Evolutionary conservation across 768 basidiomycete species (phyloP), one percentile per base, ranked within the genome.

Genomic region (Leucosporidium yakuticum): DNA sequence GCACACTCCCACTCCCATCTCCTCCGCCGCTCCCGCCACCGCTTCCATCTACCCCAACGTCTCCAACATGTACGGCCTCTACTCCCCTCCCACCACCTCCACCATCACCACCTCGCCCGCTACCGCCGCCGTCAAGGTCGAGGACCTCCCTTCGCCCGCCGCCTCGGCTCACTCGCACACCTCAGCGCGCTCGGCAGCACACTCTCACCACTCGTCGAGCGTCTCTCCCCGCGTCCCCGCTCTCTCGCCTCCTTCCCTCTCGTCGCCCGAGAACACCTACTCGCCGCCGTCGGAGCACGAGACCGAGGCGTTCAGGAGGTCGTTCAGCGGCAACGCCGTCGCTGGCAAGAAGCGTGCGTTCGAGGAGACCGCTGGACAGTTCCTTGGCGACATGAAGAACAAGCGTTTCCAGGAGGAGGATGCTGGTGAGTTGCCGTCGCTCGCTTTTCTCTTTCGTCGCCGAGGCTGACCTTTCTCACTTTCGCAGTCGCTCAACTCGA

Each of bases 271-370:
- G 53, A 63, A 71, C 64, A 60, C 64, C 29, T 69, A 63, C 69
- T 73, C 72, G 44, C 72, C 72, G 8, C 56, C 66, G n/a, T 64
- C 72, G 27, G 60, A 51, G 21, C 60, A 51, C 34, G 68, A 73
- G 12, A 39, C 8, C 60, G 55, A 67, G 27, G 20, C 27, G 25
- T 21, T 62, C 31, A 25, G 27, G n/a, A 34, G 70, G 15, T 25
- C 56, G 23, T 47, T 34, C 49, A 48, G 23, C 57, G 53, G 50
- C 6, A 56, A 36, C 34, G 23, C 25, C 1, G 65, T 68, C 48
- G 68, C 69, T 2, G 72, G 72, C 60, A 67, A 65, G 62, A 73
- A 73, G 61, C 72, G 72, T 39, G 68, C 53, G 23, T 73, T 73
- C 32, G 62, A 63, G 25, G 69, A 69, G n/a, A 69, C 69, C 11